Evolutionary conservation across 768 basidiomycete genomes (phyloP).

Genomic region (Macrocybe gigantea): DNA sequence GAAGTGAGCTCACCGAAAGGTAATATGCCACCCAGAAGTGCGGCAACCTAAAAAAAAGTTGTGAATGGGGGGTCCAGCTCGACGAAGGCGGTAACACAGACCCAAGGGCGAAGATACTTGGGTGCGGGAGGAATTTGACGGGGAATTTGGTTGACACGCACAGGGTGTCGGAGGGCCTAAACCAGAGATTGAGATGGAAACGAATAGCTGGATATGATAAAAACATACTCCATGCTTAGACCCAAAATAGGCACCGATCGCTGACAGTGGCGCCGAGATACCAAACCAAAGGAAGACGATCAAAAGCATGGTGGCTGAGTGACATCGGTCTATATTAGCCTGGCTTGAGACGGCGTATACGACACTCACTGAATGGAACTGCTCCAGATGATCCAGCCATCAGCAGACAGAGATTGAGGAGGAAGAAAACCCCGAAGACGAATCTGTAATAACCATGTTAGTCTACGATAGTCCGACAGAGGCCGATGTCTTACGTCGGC

Average conservation of each 20-base stretch:
- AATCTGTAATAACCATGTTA: slow-evolving; percentile 35
- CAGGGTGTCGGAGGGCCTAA: slow-evolving; percentile 74
- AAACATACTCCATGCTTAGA: slow-evolving; percentile 74
- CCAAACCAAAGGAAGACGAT: slow-evolving; percentile 89
- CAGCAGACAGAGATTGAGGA: slow-evolving; percentile 89
- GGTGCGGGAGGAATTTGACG: slow-evolving; percentile 91
- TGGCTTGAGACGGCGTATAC: neutral
- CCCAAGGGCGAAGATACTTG: slow-evolving; percentile 80
- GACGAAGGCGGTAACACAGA: slow-evolving; percentile 25
- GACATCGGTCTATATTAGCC: neutral
- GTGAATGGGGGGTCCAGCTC: slow-evolving; percentile 3
- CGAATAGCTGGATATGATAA: neutral
- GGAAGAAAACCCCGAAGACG: slow-evolving; percentile 80
- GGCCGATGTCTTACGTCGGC: slow-evolving; percentile 58
- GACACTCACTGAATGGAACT: slow-evolving; percentile 77
- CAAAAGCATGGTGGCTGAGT: slow-evolving; percentile 72
- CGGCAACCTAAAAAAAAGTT: slow-evolving; percentile 43
- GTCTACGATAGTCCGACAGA: neutral
- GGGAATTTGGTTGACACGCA: slow-evolving; percentile 88
- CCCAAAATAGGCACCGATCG: slow-evolving; percentile 83
- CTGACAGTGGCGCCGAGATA: slow-evolving; percentile 86
- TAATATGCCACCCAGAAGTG: slow-evolving; percentile 82
- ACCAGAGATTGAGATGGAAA: neutral
- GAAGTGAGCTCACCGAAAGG: slow-evolving; percentile 68
- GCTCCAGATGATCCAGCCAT: slow-evolving; percentile 87